Evolutionary conservation across 2,329 filamentous ascomycete species (phyloP).

Genomic region (Hymenoscyphus occultus): DNA sequence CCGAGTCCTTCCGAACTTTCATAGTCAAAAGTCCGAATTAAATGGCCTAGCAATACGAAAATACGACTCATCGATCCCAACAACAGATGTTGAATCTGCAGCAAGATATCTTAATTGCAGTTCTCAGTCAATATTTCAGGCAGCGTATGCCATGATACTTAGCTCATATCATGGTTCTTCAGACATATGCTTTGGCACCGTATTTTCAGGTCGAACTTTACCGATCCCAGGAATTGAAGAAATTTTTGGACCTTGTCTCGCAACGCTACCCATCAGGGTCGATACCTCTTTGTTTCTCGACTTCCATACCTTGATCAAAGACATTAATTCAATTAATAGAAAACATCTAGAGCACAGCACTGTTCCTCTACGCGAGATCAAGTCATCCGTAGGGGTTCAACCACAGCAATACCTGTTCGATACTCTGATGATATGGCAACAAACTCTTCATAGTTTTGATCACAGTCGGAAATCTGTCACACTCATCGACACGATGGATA

Average conservation of each 20-base stretch:
- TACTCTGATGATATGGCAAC: constrained; percentile 79
- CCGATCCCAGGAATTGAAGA: constrained; percentile 67
- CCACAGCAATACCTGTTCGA: constrained; percentile 66
- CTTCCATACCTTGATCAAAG: constrained; percentile 58
- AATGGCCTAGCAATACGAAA: constrained; percentile 32
- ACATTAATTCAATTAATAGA: constrained; percentile 64
- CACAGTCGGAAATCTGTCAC: constrained; percentile 42
- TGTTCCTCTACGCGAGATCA: constrained; percentile 68
- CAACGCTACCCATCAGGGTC: constrained; percentile 69
- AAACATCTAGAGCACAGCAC: constrained; percentile 61
- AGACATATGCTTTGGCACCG: constrained; percentile 73
- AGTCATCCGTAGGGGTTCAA: constrained; percentile 53
- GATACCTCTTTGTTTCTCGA: constrained; percentile 51
- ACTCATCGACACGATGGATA: constrained; percentile 62
- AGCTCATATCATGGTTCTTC: constrained; percentile 58
- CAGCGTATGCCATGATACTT: constrained; percentile 65
- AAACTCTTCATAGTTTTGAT: constrained; percentile 53
- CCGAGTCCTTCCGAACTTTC: constrained; percentile 56
- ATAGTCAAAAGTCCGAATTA: constrained; percentile 37
- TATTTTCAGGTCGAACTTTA: constrained; percentile 79
- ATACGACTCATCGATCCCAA: constrained; percentile 35
- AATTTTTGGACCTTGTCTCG: constrained; percentile 76
- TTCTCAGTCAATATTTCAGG: constrained; percentile 72
- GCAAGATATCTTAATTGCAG: constrained; percentile 40
- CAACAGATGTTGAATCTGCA: constrained; percentile 27